Base-by-base conservation (phyloP, 192 early-diverging fungal genomes). In the Paraglomus brasilianum region DNA sequence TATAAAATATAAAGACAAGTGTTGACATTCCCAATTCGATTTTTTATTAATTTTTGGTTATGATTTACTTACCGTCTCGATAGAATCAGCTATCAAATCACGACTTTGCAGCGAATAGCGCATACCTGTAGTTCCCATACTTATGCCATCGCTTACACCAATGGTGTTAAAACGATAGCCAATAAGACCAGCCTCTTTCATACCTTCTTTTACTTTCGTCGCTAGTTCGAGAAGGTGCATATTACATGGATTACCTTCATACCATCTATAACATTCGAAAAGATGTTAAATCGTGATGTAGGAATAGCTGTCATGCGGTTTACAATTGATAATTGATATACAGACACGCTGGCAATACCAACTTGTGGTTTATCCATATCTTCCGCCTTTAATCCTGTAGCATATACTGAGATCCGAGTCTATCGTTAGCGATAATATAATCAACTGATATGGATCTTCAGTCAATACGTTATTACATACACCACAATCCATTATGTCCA, bases 201-300 rank as follows among this genome's bases (percentile, higher is more conserved):
- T 96, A 69, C 95, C 96, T 71, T 93, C 85, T 75, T 99, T 99
- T 65, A 99, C 95, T 61, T 89, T 81, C 17, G 52, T 83, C 8
- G 95, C 83, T 14, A 99, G 83, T 72, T 96, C 92, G 58, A 90
- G 77, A 43, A 99, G 83, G 68, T 99, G 97, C 97, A 99, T 99
- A 80, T 99, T 99, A 84, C 97, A 99, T 9, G 97, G 95, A 80
- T 99, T 99, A 66, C 97, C 97, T 76, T 99, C 97, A 74, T 94
- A 97, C 94, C 95, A 95, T 14, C 88, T 88, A 68, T 36, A 21
- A 40, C 36, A 65, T n/a, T 10, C 57, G 5, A 44, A 69, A 62
- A 45, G 48, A 68, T 14, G 43, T 42, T 6, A 1, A 47, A 11
- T 24, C 44, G n/a, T 50, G 24, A 61, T 47, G 47, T 38, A 44